Evolutionary conservation across 225 moss, liverwort and hornwort species (phyloP).

Genomic region (Bryoerythrophyllum caledonicum): DNA sequence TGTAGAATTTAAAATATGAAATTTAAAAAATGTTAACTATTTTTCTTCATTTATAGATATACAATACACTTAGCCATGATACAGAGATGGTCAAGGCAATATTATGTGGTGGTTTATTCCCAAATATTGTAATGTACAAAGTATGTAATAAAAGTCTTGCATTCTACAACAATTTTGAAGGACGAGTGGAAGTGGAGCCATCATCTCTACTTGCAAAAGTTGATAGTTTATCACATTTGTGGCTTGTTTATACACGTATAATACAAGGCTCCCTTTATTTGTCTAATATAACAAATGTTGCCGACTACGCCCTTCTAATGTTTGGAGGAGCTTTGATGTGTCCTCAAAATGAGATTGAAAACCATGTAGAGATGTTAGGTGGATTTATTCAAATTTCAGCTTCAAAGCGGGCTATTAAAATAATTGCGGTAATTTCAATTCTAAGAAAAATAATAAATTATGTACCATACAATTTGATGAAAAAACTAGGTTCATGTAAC

Average conservation of each 20-base stretch:
- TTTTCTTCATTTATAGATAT: slow-evolving; percentile 32
- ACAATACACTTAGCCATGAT: slow-evolving; percentile 60
- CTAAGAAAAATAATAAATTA: neutral
- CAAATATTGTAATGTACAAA: slow-evolving; percentile 74
- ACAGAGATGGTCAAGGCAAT: slow-evolving; percentile 77
- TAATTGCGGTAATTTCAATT: slow-evolving; percentile 25
- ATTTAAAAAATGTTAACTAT: neutral
- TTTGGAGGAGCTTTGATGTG: slow-evolving; percentile 63
- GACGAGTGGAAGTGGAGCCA: slow-evolving; percentile 74
- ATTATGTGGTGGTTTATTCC: slow-evolving; percentile 74
- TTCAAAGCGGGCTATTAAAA: slow-evolving; percentile 33
- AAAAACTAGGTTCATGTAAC: neutral
- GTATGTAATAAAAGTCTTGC: slow-evolving; percentile 42
- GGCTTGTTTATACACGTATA: slow-evolving; percentile 67
- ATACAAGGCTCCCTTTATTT: slow-evolving; percentile 61
- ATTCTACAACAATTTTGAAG: slow-evolving; percentile 68
- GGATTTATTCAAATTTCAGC: slow-evolving; percentile 69
- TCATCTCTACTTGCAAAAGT: slow-evolving; percentile 62
- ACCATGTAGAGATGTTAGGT: slow-evolving; percentile 56
- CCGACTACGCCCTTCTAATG: slow-evolving; percentile 74
- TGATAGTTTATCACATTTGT: slow-evolving; percentile 50
- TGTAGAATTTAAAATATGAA: accelerated
- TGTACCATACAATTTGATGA: neutral
- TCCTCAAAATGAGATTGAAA: slow-evolving; percentile 30
- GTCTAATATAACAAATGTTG: slow-evolving; percentile 62